These are phyloP conservation scores for Fusarium buharicum DNA, from an alignment of 2,329 filamentous ascomycete genomes.

Conservation along the genomic window DNA sequence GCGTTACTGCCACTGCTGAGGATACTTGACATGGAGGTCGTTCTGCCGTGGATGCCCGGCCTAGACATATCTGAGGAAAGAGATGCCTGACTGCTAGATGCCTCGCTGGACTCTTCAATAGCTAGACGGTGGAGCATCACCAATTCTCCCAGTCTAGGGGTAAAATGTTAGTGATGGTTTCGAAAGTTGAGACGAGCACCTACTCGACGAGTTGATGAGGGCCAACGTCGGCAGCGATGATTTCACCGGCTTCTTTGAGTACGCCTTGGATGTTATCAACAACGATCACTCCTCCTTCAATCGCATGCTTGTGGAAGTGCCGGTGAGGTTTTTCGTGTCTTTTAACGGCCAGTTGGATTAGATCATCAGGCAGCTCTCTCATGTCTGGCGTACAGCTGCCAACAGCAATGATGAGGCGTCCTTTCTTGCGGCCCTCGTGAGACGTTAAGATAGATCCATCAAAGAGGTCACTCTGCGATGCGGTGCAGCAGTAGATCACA, in stretches of 20 bases:
- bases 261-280: conserved; percentile 84
- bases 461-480: conserved; percentile 78
- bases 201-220: conserved; percentile 83
- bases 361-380: conserved; percentile 82
- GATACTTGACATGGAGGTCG: conserved; percentile 56
- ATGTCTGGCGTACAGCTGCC: conserved; percentile 77
- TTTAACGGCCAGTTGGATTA: conserved; percentile 72
- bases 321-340: conserved; percentile 57
- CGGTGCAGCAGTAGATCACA: conserved; percentile 90
- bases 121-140: conserved; percentile 66
- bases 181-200: conserved; percentile 43
- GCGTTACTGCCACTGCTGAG: conserved; percentile 43
- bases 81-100: conserved; percentile 46
- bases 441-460: conserved; percentile 77
- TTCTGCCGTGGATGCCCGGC: conserved; percentile 49
- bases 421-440: conserved; percentile 74
- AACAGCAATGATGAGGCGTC: conserved; percentile 76
- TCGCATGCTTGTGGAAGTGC: conserved; percentile 74
- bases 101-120: conserved; percentile 54
- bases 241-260: conserved; percentile 84
- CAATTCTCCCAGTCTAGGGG: conserved; percentile 77
- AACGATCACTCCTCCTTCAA: conserved; percentile 72
- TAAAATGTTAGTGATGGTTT: conserved; percentile 20
- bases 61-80: conserved; percentile 50
- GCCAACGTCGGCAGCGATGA: conserved; percentile 79